These are phyloP conservation scores for Geosiphon pyriformis DNA, from an alignment of 192 early-diverging fungal species.

Conservation along the genomic window DNA sequence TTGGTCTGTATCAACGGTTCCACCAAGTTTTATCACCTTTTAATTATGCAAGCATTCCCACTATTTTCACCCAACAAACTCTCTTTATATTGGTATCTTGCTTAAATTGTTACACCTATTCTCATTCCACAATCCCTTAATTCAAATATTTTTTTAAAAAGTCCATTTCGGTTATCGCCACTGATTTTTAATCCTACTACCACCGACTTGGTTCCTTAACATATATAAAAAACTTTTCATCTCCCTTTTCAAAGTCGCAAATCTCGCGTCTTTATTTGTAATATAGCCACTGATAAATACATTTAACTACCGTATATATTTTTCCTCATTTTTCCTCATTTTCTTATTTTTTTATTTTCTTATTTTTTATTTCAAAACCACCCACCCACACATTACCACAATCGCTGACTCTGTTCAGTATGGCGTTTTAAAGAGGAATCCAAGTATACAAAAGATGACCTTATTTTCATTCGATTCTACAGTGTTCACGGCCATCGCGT, in stretches of 20 bases:
- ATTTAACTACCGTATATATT: conserved; percentile 6
- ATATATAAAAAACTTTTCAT: no score
- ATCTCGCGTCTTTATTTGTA: conserved; percentile 11
- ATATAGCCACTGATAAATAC: conserved; percentile 20
- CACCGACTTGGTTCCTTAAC: no score
- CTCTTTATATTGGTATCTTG: conserved; percentile 22
- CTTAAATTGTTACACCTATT: not conserved
- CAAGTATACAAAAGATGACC: conserved; percentile 18
- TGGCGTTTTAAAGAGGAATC: conserved; percentile 24
- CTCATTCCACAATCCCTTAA: conserved; percentile 16
- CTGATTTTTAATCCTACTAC: no score
- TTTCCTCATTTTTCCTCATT: conserved; percentile 16
- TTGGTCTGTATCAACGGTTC: conserved; percentile 24
- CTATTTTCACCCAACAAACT: conserved; percentile 7
- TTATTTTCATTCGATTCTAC: conserved; percentile 21
- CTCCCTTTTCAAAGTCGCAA: conserved; percentile 3
- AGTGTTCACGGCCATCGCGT: conserved; percentile 5
- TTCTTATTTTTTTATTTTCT: conserved; percentile 7
- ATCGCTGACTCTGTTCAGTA: conserved; percentile 13
- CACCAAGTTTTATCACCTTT: not conserved
- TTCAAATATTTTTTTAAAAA: not conserved
- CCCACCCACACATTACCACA: not conserved
- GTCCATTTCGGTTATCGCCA: no score
- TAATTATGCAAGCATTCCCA: conserved; percentile 19
- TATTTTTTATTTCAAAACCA: conserved; percentile 3